Evolutionary conservation across 2,329 filamentous ascomycete genomes (phyloP).

Genomic region (Clarireedia hainanense): DNA sequence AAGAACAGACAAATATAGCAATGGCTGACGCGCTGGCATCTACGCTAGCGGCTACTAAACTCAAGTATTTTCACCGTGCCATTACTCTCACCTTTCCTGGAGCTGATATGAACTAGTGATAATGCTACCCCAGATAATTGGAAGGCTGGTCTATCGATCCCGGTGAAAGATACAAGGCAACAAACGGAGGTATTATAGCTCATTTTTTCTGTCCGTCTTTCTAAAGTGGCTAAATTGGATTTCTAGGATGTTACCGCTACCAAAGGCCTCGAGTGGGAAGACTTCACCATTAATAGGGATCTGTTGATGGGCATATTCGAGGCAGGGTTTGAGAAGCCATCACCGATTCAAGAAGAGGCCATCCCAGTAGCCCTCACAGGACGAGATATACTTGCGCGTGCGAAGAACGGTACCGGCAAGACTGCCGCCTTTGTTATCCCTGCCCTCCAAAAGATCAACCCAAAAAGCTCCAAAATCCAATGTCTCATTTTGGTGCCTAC

Average conservation of each 20-base stretch:
- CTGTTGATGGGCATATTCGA: slow-evolving; percentile 99
- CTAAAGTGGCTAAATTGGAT: slow-evolving; percentile 11
- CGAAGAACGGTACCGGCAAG: slow-evolving; percentile 98
- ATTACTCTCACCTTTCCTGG: neutral
- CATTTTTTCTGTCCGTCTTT: neutral
- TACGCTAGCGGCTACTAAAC: slow-evolving; percentile 47
- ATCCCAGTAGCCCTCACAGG: slow-evolving; percentile 95
- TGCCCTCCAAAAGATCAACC: slow-evolving; percentile 89
- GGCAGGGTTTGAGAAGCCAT: slow-evolving; percentile 97
- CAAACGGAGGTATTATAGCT: slow-evolving; percentile 62
- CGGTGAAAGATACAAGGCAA: slow-evolving; percentile 65
- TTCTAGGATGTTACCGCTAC: slow-evolving; percentile 91
- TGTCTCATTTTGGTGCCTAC: slow-evolving; percentile 94
- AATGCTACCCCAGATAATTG: slow-evolving; percentile 49
- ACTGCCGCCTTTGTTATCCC: slow-evolving; percentile 97
- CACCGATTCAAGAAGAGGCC: slow-evolving; percentile 97
- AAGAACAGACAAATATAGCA: slow-evolving; percentile 17
- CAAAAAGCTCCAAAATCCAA: slow-evolving; percentile 93
- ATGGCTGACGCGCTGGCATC: slow-evolving; percentile 43
- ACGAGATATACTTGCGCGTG: slow-evolving; percentile 88
- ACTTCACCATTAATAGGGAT: slow-evolving; percentile 90
- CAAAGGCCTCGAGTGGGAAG: slow-evolving; percentile 95
- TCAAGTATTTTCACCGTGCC: slow-evolving; percentile 32
- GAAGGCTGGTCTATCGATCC: slow-evolving; percentile 66
- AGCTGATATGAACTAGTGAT: slow-evolving; percentile 10